These are phyloP conservation scores for Penicillium olsonii DNA, from an alignment of 2,329 filamentous ascomycete species.

Conservation along the genomic window DNA sequence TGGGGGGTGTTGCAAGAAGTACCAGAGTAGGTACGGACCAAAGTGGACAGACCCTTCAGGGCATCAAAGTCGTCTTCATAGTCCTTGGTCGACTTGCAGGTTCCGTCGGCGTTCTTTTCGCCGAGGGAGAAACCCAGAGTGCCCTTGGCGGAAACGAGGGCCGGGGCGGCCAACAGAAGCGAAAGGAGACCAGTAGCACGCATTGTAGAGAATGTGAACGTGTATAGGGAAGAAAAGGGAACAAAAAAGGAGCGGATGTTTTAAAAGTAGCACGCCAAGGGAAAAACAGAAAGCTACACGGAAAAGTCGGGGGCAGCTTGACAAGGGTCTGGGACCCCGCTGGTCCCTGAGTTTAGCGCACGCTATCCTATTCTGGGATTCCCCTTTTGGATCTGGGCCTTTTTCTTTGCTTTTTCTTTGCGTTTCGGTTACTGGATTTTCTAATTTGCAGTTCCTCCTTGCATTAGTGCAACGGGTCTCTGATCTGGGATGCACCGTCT, in stretches of 20 bases:
- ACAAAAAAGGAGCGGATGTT: conserved; percentile 9
- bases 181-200: conserved; percentile 45
- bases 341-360: conserved; percentile 1
- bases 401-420: not conserved
- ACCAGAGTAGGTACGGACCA: conserved; percentile 69
- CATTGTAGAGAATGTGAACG: conserved; percentile 39
- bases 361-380: conserved; percentile 4
- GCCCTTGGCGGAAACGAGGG: conserved; percentile 55
- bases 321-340: conserved; percentile 9
- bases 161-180: conserved; percentile 47
- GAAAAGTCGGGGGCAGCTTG: conserved; percentile 14
- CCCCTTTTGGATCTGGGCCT: conserved; percentile 5
- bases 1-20: conserved; percentile 66
- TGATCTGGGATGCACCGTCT: not conserved
- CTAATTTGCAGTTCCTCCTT: not conserved
- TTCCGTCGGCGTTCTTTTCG: conserved; percentile 61
- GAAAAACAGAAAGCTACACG: conserved; percentile 10
- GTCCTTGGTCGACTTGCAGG: conserved; percentile 64
- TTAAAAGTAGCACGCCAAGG: conserved; percentile 13
- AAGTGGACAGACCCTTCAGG: conserved; percentile 54
- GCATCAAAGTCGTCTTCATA: conserved; percentile 67
- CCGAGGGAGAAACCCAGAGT: conserved; percentile 67
- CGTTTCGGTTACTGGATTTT: not conserved
- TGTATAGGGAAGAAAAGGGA: not conserved
- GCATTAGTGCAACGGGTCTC: not conserved